phyloP scores from a whole-genome alignment of 129 eudicot genomes.

The Centaurea solstitialis region DNA sequence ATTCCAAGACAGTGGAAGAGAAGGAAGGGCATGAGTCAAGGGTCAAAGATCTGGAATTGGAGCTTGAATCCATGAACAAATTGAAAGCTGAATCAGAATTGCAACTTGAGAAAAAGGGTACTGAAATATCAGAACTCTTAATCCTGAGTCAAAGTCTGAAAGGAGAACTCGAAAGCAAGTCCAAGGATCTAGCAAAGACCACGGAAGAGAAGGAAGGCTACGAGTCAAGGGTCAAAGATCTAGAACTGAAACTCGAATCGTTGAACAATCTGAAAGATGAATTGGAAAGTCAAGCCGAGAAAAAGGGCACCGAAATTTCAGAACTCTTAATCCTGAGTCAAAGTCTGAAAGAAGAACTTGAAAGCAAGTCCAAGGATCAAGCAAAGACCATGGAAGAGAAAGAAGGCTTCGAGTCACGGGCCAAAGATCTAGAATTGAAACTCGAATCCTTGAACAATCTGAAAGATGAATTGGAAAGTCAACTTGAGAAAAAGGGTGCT shows the following conservation, averaged over 20 bases:
- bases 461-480: constrained; percentile 37
- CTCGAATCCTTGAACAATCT: constrained; percentile 25
- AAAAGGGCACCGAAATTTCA: constrained; percentile 48
- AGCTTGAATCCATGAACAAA: constrained; percentile 33
- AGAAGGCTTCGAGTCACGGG: constrained; percentile 36
- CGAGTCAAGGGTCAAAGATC: constrained; percentile 38
- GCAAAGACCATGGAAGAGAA: constrained; percentile 51
- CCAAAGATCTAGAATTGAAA: constrained; percentile 41
- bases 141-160: constrained; percentile 49
- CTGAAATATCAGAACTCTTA: constrained; percentile 50
- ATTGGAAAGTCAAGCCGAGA: constrained; percentile 42
- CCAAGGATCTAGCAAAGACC: constrained; percentile 38
- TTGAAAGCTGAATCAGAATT: constrained; percentile 44
- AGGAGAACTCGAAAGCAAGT: constrained; percentile 57
- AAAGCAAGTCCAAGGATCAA: constrained; percentile 43
- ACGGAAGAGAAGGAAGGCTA: constrained; percentile 60
- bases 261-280: constrained; percentile 36
- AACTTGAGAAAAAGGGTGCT: constrained; percentile 23
- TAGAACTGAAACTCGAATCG: constrained; percentile 37
- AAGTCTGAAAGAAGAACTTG: constrained; percentile 59
- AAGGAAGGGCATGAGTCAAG: constrained; percentile 43
- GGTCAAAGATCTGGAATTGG: constrained; percentile 48
- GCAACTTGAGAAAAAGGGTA: constrained; percentile 42
- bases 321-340: constrained; percentile 40
- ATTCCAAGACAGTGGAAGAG: constrained; percentile 43